Base-by-base conservation (phyloP, 2,329 filamentous ascomycete genomes). In the Aspergillus neotritici region DNA sequence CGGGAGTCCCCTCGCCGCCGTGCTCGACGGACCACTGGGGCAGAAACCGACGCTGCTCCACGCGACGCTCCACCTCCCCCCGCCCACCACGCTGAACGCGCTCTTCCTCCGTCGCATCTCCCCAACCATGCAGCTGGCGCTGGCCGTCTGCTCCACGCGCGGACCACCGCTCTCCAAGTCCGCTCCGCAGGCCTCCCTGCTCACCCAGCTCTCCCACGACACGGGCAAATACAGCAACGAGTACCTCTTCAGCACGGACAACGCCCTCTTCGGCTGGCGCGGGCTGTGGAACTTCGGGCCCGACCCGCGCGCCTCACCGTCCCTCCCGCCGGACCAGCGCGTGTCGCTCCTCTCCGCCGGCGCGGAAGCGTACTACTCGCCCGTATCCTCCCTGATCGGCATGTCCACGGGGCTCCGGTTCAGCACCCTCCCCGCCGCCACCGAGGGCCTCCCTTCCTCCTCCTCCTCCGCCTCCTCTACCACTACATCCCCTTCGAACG, bases 231-330 rank as follows among this genome's bases (percentile, higher is more conserved):
- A 91, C 66, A 88, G 84, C 43, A 77, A 91, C 0, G 93, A 98
- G 61, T 91, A 89, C 16, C 76, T 98, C 16, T 91, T 89, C 51
- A 95, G 88, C 38, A 94, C 91, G 0, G 93, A 97, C 58, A 94
- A 90, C 25, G 87, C 88, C 0, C 73, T 98, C 8, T 75, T 98
- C 53, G 93, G 93, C 11, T 71, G 94, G 48, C 79, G 91, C 17
- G 93, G 89, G 0, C 74, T 98, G 1, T 98, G 95, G 74, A 97
- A 98, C 64, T 97, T 95, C 62, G 91, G 91, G 11, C 78, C 82
- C 13, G 85, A 91, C 57, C 48, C 64, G 16, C 57, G 65, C 34
- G 46, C 54, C 11, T 25, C 46, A 38, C 52, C 31, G 32, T 71
- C 66, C 46, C 82, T 85, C 60, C 79, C 21, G 21, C 21, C 21